Evolutionary conservation across 148 eudicot genomes (phyloP).

Genomic region (Mesembryanthemum crystallinum): DNA sequence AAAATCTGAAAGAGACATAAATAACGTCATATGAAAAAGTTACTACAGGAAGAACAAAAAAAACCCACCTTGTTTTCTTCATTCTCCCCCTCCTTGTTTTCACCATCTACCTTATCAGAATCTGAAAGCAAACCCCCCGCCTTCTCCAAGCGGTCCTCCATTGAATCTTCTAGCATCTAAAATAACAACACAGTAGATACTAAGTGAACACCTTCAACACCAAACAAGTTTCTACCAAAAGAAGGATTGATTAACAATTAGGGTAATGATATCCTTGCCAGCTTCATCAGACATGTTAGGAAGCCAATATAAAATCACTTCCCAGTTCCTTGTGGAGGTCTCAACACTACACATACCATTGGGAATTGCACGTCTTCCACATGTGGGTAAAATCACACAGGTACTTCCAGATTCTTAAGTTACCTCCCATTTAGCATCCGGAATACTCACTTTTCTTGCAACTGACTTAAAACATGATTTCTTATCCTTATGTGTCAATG

Average conservation of each 20-base stretch:
- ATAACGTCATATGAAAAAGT: not conserved
- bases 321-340: not conserved
- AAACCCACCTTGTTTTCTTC: constrained; percentile 77
- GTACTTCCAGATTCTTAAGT: not conserved
- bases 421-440: not conserved
- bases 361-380: not conserved
- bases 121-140: constrained; percentile 61
- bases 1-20: constrained; percentile 4
- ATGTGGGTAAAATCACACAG: not conserved
- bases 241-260: constrained; percentile 2
- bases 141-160: constrained; percentile 89
- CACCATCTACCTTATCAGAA: constrained; percentile 78
- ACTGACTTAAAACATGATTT: not conserved
- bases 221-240: not conserved
- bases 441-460: not conserved
- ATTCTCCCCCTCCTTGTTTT: constrained; percentile 73
- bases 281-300: not conserved
- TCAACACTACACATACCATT: not conserved
- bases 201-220: not conserved
- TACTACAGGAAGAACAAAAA: constrained; percentile 15
- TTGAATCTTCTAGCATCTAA: constrained; percentile 86
- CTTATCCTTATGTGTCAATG: not conserved
- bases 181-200: constrained; percentile 1
- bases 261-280: not conserved
- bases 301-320: not conserved